Percentiles rank a stretch among this genome's conserved stretches.
Evolutionary conservation across 1,284 basidiomycete species (phyloP).

Genomic region (Porodaedalea pini): DNA sequence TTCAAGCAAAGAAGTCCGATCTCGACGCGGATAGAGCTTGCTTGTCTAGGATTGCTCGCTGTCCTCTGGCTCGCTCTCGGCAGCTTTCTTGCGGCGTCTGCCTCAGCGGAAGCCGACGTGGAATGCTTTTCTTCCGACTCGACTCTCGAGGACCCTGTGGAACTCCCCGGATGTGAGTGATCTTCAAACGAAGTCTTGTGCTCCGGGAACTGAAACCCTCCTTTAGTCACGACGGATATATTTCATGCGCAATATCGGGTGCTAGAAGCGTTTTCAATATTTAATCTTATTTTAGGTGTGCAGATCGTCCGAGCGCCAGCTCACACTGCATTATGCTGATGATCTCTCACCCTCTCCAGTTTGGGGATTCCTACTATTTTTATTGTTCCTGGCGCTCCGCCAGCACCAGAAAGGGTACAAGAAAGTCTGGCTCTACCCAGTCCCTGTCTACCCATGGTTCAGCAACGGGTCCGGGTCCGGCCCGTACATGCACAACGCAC

Average conservation of each 20-base stretch:
- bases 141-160: slow-evolving; percentile 46
- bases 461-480: slow-evolving; percentile 31
- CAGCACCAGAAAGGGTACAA: slow-evolving; percentile 62
- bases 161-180: slow-evolving; percentile 57
- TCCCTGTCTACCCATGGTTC: slow-evolving; percentile 72
- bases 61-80: slow-evolving; percentile 78
- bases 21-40: slow-evolving; percentile 71
- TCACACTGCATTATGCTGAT: slow-evolving; percentile 5
- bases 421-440: slow-evolving; percentile 70
- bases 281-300: slow-evolving; percentile 69
- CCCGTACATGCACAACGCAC: slow-evolving; percentile 29
- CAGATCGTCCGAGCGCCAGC: slow-evolving; percentile 19
- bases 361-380: slow-evolving; percentile 53
- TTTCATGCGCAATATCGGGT: slow-evolving; percentile 82
- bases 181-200: slow-evolving; percentile 18
- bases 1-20: slow-evolving; percentile 67
- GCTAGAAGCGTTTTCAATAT: slow-evolving; percentile 69
- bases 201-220: slow-evolving; percentile 24
- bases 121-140: slow-evolving; percentile 67
- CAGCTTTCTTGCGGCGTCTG: slow-evolving; percentile 64
- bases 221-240: slow-evolving; percentile 60
- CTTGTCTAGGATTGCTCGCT: slow-evolving; percentile 64
- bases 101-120: slow-evolving; percentile 71
- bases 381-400: slow-evolving; percentile 62
- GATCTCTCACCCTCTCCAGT: slow-evolving; percentile 39